Base-by-base conservation (phyloP, 177 flowering plant species). In the Vitis hybrid region DNA sequence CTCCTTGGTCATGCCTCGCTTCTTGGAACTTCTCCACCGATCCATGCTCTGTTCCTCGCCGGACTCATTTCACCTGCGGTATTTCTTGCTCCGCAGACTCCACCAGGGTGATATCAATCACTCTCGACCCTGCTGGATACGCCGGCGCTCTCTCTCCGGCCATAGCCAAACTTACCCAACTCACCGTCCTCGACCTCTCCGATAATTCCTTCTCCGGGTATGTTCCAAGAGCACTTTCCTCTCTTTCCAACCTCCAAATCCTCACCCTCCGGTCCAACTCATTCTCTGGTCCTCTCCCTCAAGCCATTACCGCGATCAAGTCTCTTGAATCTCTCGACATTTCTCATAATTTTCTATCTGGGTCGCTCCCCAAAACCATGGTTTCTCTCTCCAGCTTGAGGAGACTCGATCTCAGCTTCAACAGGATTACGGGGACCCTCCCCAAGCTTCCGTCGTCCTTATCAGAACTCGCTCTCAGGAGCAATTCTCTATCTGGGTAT, bases 11-110 rank as follows among this genome's bases (percentile, higher is more conserved):
- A 10, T 93, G 98, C 64, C 80, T 93, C 11, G 90, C 81, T 55
- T 78, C 94, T 2, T 93, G 97, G 98, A 76, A 91, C 82, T 93
- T 93, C 91, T 41, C 88, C 66, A 54, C 77, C 76, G 97, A 93
- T 71, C 98, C 98, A 3, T 93, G 98, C 79, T 65, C 87, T n/a
- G 32, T 72, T 64, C 92, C 97, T 18, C 88, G 78, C 55, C 77
- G 85, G 12, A 82, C 82, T 72, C 83, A 76, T 84, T 91, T 91
- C 89, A 75, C 79, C 21, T 90, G 95, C 68, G 93, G 88, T 67
- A 30, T 90, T 77, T 59, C 90, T 61, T 88, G 97, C 87, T 60
- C 74, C 56, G 18, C 76, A 41, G 83, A 75, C 76, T 71, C 88
- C 24, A 57, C 84, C 66, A 81, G 94, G 0, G 79, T 94, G 79